phyloP scores from a whole-genome alignment of 257 asterid genomes.

The Galeopsis tetrahit region DNA sequence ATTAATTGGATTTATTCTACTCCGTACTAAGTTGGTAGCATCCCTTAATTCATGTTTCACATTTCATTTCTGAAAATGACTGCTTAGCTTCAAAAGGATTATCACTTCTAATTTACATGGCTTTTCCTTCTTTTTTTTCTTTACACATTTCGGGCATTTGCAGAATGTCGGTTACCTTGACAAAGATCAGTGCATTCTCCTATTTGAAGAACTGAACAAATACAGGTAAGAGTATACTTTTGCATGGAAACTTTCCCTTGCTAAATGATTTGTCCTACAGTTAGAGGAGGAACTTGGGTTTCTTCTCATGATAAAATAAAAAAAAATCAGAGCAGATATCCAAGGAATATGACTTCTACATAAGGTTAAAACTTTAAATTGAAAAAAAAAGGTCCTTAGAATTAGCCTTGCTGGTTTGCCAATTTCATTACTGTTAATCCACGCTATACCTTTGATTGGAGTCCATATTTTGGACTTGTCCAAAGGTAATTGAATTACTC shows the following conservation, averaged over 20 bases:
- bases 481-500: background rate
- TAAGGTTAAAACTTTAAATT: constrained; percentile 1
- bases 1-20: background rate
- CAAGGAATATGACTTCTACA: background rate
- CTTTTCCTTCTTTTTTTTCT: background rate
- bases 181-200: constrained; percentile 81
- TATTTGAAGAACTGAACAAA: constrained; percentile 92
- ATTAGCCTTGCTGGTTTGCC: background rate
- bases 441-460: constrained; percentile 1
- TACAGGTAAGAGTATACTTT: constrained; percentile 69
- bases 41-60: background rate
- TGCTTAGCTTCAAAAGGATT: background rate
- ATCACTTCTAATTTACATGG: background rate
- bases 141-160: constrained; percentile 29
- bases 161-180: constrained; percentile 74
- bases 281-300: background rate
- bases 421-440: background rate
- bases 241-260: constrained; percentile 17
- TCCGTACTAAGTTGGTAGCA: constrained; percentile 30
- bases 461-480: constrained; percentile 1
- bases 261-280: constrained; percentile 26
- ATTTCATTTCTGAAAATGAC: constrained; percentile 20
- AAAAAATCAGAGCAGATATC: background rate
- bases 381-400: background rate
- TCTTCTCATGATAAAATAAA: constrained; percentile 2